These are phyloP conservation scores for Mortierella polycephala DNA, from an alignment of 371 early-diverging fungal genomes.

Conservation along the genomic window DNA sequence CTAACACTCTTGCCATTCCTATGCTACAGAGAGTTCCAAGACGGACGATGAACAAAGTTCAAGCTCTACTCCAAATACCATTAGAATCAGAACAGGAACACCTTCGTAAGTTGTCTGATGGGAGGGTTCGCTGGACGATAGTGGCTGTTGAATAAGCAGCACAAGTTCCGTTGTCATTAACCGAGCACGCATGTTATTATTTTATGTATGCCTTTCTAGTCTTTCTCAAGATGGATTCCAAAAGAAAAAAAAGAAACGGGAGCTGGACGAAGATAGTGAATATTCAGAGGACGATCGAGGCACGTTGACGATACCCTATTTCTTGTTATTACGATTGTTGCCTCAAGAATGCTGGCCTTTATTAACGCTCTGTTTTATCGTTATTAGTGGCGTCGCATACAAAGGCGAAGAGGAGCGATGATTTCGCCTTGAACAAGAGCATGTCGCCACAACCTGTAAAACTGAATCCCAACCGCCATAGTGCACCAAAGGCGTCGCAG, in stretches of 20 bases:
- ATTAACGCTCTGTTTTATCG: no score
- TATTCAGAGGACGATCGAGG: constrained; percentile 54
- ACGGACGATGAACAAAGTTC: constrained; percentile 41
- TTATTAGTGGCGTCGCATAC: constrained; percentile 1
- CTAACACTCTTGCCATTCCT: neutral
- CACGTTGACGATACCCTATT: neutral
- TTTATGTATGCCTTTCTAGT: constrained; percentile 1
- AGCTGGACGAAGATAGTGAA: constrained; percentile 50
- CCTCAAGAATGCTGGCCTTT: neutral
- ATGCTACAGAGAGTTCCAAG: constrained; percentile 24
- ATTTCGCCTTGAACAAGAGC: constrained; percentile 29
- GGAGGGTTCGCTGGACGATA: no score
- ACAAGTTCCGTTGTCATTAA: no score
- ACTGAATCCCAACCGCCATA: constrained; percentile 24
- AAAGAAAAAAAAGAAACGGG: constrained; percentile 42
- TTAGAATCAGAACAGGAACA: constrained; percentile 41
- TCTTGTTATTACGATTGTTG: neutral
- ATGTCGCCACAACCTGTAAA: constrained; percentile 47
- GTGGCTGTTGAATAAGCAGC: no score
- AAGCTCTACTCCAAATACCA: constrained; percentile 31
- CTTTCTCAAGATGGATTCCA: constrained; percentile 22
- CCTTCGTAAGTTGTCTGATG: constrained; percentile 24
- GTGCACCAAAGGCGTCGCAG: constrained; percentile 38
- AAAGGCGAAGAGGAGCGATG: constrained; percentile 44
- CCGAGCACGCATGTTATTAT: neutral